Conservation (phyloP, 805 yeast genomes). For the Nakazawaea laoshanensis region DNA sequence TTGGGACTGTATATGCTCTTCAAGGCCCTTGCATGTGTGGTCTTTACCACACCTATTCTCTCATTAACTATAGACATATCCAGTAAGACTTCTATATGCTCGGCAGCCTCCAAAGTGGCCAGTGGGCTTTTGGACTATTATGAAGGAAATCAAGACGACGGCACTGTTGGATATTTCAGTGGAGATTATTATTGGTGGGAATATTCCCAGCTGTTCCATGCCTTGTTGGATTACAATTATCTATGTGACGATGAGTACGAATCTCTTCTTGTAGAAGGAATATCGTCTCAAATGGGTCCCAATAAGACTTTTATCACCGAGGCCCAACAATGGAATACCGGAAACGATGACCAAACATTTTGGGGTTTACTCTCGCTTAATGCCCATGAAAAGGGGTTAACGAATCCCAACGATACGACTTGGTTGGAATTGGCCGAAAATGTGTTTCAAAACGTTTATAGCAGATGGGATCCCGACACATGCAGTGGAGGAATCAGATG, state of each 20-base stretch:
- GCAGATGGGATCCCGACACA: constrained; percentile 46
- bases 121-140: constrained; percentile 38
- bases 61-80: constrained; percentile 24
- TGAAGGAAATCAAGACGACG: constrained; percentile 31
- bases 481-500: constrained; percentile 65
- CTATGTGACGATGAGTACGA: constrained; percentile 27
- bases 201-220: constrained; percentile 44
- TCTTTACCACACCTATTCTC: background rate
- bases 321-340: constrained; percentile 59
- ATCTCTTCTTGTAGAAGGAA: constrained; percentile 25
- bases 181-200: constrained; percentile 46
- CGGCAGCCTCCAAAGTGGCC: constrained; percentile 26
- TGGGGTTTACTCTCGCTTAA: constrained; percentile 60
- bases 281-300: constrained; percentile 33
- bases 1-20: too few relatives aligned
- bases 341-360: constrained; percentile 67
- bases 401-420: constrained; percentile 32
- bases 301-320: constrained; percentile 50
- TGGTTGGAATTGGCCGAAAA: constrained; percentile 56
- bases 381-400: constrained; percentile 52
- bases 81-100: constrained; percentile 29
- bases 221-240: constrained; percentile 30
- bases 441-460: constrained; percentile 44
- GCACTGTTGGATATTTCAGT: constrained; percentile 36
- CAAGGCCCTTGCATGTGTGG: too few relatives aligned